Conservation (phyloP, 768 basidiomycete genomes). For the Erythrobasidium yunnanense region DNA sequence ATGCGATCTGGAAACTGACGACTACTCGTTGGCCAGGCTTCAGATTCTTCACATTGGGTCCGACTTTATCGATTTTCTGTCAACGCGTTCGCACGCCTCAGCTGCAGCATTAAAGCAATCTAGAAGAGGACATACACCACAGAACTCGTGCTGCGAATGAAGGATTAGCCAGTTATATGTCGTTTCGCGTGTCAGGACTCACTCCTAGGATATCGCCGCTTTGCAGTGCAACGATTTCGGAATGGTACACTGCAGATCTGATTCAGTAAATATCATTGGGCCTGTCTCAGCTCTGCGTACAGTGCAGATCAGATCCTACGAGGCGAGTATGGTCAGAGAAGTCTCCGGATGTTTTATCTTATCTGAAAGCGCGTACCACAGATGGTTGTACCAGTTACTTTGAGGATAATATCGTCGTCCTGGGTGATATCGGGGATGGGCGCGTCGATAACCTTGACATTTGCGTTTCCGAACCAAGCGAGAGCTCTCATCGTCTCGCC, state of each 20-base stretch:
- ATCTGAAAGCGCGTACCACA: conserved; percentile 49
- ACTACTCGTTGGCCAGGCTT: conserved; percentile 61
- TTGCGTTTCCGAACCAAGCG: conserved; percentile 17
- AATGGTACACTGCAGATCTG: too few relatives aligned
- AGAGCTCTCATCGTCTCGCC: conserved; percentile 24
- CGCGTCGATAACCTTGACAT: conserved; percentile 24
- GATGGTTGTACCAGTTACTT: conserved; percentile 64
- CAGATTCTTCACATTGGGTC: conserved; percentile 55
- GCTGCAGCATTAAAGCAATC: too few relatives aligned
- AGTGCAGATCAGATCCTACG: too few relatives aligned
- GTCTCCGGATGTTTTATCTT: too few relatives aligned
- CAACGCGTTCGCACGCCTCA: background rate
- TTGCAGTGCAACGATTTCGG: conserved; percentile 58
- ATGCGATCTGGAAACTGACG: conserved; percentile 52
- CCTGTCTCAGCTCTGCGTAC: too few relatives aligned
- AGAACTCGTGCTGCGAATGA: conserved; percentile 48
- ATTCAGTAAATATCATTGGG: too few relatives aligned
- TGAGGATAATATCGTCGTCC: conserved; percentile 56
- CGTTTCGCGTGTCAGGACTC: background rate
- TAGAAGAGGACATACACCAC: background rate
- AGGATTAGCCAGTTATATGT: conserved; percentile 50
- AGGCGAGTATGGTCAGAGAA: too few relatives aligned
- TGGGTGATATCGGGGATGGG: conserved; percentile 25
- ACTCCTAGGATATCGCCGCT: conserved; percentile 58
- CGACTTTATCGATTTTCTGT: conserved; percentile 42